Evolutionary conservation across 2,329 filamentous ascomycete genomes (phyloP), one percentile per base, ranked within the genome.

Genomic region (Epichloe elymi): DNA sequence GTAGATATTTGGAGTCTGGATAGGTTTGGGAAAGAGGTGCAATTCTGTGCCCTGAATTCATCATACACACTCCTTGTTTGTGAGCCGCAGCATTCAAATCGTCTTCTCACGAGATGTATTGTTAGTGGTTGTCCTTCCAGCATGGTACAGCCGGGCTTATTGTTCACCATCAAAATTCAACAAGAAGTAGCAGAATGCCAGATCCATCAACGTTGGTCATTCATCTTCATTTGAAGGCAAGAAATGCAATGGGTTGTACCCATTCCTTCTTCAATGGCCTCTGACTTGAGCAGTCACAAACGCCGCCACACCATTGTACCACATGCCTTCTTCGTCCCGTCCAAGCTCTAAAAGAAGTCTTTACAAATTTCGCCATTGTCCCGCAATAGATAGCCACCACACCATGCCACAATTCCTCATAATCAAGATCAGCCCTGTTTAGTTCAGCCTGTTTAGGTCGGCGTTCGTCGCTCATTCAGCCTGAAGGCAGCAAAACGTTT

Each of bases 401-500:
- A 15, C 7, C 40, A 37, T 14, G 17, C 10, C 38, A 10, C 10
- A 4, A n/a, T 7, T 14, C 3, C 19, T 11, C 17, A 11, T 14
- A n/a, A 42, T 37, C 39, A 36, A n/a, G n/a, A 11, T 8, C 37
- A 33, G 30, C 44, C 15, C 33, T 23, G 37, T 48, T 40, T 44
- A 48, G 3, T 75, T 78, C 67, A 79, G 74, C 74, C 78, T 82
- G 75, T 48, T 40, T 44, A 48, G 3, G 46, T 43, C 42, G 49
- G 46, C 43, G 38, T 46, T 44, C 42, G 60, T 51, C 61, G 62
- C 56, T 73, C 71, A 62, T 75, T 78, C 67, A 79, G 74, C 74
- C 78, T 82, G 75, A 80, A 76, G 70, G 76, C 74, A 75, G 76
- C 76, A 78, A 82, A 75, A 70, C 76, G 73, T 72, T 82, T 82